phyloP scores from a whole-genome alignment of 192 early-diverging fungal genomes.

The Allomyces macrogynus region DNA sequence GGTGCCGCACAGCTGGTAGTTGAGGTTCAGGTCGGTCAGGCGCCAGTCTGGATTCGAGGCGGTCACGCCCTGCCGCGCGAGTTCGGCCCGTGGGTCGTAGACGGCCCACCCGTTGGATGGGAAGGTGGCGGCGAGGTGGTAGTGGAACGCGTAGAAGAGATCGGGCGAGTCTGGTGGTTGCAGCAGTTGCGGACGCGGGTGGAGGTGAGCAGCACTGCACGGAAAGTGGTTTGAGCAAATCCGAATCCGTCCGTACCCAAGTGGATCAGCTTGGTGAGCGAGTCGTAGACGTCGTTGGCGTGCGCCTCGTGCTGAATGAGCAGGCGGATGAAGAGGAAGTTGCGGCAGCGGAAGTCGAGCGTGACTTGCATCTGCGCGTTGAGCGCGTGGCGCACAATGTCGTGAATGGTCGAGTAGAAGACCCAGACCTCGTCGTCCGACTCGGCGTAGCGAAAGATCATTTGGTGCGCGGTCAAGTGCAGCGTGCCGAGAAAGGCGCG shows the following conservation, averaged over 20 bases:
- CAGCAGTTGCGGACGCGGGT: slow-evolving; percentile 1
- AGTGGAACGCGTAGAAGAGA: slow-evolving; percentile 59
- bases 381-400: slow-evolving; percentile 46
- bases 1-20: slow-evolving; percentile 70
- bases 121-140: slow-evolving; percentile 25
- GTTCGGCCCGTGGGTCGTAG: slow-evolving; percentile 60
- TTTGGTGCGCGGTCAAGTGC: slow-evolving; percentile 54
- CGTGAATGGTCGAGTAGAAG: slow-evolving; percentile 68
- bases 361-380: neutral
- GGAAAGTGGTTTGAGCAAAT: neutral
- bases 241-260: neutral
- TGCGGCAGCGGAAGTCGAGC: slow-evolving; percentile 49
- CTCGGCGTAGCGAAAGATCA: slow-evolving; percentile 30
- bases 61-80: slow-evolving; percentile 64
- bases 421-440: slow-evolving; percentile 23
- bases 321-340: slow-evolving; percentile 60
- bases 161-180: slow-evolving; percentile 32
- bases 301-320: slow-evolving; percentile 42
- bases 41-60: slow-evolving; percentile 49
- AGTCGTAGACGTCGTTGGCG: slow-evolving; percentile 51
- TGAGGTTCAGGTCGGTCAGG: slow-evolving; percentile 47
- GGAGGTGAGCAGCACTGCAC: neutral
- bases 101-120: slow-evolving; percentile 38
- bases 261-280: slow-evolving; percentile 61
- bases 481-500: slow-evolving; percentile 21